phyloP scores from a whole-genome alignment of 2,329 filamentous ascomycete species.

The Claviceps cyperi region DNA sequence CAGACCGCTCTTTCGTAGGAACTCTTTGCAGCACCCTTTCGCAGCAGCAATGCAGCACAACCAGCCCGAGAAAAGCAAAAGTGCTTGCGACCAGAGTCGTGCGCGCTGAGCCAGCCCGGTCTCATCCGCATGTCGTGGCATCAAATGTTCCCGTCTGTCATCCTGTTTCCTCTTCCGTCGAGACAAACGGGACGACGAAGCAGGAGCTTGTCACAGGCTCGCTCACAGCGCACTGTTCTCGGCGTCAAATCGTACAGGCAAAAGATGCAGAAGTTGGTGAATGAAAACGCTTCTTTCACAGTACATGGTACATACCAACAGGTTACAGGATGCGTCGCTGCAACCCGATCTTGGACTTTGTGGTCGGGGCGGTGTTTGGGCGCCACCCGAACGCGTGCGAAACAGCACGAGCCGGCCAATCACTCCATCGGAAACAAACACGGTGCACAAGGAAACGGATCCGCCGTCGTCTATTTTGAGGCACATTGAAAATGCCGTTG shows the following conservation, averaged over 20 bases:
- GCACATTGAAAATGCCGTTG: background rate
- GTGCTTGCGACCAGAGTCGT: too few relatives aligned
- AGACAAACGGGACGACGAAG: background rate
- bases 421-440: background rate
- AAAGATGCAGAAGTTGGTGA: too few relatives aligned
- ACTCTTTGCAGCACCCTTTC: too few relatives aligned
- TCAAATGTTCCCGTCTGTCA: background rate
- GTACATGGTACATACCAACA: too few relatives aligned
- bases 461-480: background rate
- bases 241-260: background rate
- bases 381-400: background rate
- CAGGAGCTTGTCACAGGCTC: background rate
- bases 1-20: too few relatives aligned
- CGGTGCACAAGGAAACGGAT: background rate
- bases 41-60: too few relatives aligned
- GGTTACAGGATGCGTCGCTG: too few relatives aligned
- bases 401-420: background rate
- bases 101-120: background rate
- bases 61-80: too few relatives aligned
- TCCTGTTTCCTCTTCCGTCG: background rate
- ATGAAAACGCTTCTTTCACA: too few relatives aligned
- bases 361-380: background rate
- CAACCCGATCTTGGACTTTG: too few relatives aligned
- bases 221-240: too few relatives aligned
- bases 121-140: background rate